Conservation (phyloP, 2,329 filamentous ascomycete species). For the Cryphonectria carpinicola region DNA sequence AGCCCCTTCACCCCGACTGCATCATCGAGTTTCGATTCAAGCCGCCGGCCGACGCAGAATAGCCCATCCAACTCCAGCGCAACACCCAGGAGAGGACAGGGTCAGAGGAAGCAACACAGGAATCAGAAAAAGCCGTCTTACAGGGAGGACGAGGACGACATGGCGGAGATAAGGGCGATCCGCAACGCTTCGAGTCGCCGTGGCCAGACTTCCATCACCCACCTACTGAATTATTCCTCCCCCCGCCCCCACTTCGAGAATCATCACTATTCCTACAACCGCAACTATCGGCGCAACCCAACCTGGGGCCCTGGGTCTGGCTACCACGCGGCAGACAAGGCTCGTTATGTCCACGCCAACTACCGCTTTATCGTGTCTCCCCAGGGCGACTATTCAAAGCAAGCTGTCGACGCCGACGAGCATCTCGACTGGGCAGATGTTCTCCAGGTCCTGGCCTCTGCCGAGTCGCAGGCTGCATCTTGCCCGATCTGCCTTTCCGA, state of each 20-base stretch:
- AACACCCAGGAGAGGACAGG: slow-evolving; percentile 75
- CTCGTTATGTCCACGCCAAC: slow-evolving; percentile 89
- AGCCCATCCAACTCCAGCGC: slow-evolving; percentile 41
- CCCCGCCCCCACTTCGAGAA: slow-evolving; percentile 69
- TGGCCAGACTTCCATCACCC: slow-evolving; percentile 95
- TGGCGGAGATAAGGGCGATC: slow-evolving; percentile 74
- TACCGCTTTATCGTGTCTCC: slow-evolving; percentile 96
- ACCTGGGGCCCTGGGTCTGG: slow-evolving; percentile 87
- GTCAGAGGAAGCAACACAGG: slow-evolving; percentile 80
- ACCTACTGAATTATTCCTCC: slow-evolving; percentile 90
- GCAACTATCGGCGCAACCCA: slow-evolving; percentile 69
- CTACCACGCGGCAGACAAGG: slow-evolving; percentile 89
- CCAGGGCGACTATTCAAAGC: slow-evolving; percentile 74
- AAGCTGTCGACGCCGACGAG: slow-evolving; percentile 84
- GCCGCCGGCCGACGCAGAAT: slow-evolving; percentile 50
- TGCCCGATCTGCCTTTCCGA: slow-evolving; percentile 95
- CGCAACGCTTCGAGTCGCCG: slow-evolving; percentile 70
- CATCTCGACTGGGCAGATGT: slow-evolving; percentile 91
- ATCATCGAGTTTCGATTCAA: slow-evolving; percentile 53
- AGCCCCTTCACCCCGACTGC: slow-evolving; percentile 47
- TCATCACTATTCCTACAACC: slow-evolving; percentile 53
- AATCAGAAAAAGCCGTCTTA: slow-evolving; percentile 69
- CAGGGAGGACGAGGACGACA: slow-evolving; percentile 77
- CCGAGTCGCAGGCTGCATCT: slow-evolving; percentile 82
- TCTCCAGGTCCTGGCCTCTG: slow-evolving; percentile 87